These are phyloP conservation scores for Coccinonectria pachysandricola DNA, from an alignment of 2,329 filamentous ascomycete species.

Conservation along the genomic window DNA sequence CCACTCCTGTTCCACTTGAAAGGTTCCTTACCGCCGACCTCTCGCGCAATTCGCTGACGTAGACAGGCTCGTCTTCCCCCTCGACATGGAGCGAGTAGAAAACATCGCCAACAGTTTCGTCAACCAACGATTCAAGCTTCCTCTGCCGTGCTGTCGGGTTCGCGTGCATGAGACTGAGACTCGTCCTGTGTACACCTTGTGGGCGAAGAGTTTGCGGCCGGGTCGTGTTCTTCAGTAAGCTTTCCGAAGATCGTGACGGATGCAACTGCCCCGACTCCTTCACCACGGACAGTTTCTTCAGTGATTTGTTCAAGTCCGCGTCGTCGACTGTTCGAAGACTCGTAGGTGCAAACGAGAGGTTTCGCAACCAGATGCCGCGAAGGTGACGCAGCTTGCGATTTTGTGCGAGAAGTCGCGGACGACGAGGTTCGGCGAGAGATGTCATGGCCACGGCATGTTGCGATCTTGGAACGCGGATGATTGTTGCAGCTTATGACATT, in stretches of 20 bases:
- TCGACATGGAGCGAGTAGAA: constrained; percentile 79
- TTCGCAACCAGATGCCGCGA: constrained; percentile 76
- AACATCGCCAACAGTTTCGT: constrained; percentile 66
- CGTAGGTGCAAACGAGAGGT: constrained; percentile 59
- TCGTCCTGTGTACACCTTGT: constrained; percentile 32
- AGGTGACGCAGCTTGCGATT: constrained; percentile 86
- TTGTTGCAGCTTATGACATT: constrained; percentile 12
- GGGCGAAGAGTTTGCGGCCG: constrained; percentile 29
- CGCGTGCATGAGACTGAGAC: constrained; percentile 36
- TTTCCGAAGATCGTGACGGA: constrained; percentile 45
- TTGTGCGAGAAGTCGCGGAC: constrained; percentile 50
- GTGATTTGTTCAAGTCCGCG: constrained; percentile 58
- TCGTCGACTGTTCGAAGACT: constrained; percentile 66
- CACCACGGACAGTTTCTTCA: constrained; percentile 51
- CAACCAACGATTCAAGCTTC: constrained; percentile 63
- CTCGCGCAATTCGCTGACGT: constrained; percentile 73
- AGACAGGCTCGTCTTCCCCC: constrained; percentile 61
- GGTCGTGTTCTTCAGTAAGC: constrained; percentile 28
- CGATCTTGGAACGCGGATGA: constrained; percentile 6
- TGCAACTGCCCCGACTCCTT: constrained; percentile 39
- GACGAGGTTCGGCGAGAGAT: constrained; percentile 27
- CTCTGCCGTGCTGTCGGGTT: constrained; percentile 52
- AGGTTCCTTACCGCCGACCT: constrained; percentile 54
- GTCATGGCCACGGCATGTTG: constrained; percentile 28
- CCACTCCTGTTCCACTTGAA: too few relatives aligned